phyloP scores from a whole-genome alignment of 768 basidiomycete genomes.

The Hebeloma cylindrosporum region DNA sequence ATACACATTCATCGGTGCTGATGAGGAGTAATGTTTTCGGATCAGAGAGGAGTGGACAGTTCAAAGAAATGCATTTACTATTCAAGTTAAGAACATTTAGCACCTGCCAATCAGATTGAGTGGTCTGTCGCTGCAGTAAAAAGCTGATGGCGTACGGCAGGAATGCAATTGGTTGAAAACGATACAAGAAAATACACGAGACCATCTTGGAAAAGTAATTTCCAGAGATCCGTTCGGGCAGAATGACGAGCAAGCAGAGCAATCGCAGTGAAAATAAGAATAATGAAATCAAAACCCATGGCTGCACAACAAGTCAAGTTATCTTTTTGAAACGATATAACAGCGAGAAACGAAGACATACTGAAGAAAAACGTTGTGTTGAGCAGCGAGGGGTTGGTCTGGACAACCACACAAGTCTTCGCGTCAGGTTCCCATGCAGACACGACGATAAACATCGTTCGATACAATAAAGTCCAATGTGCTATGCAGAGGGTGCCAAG shows the following conservation, averaged over 20 bases:
- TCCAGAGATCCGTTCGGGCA: constrained; percentile 60
- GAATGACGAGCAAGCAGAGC: constrained; percentile 54
- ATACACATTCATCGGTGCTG: constrained; percentile 65
- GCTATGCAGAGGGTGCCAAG: constrained; percentile 56
- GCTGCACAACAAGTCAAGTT: constrained; percentile 37
- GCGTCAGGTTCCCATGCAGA: constrained; percentile 49
- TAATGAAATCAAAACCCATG: constrained; percentile 67
- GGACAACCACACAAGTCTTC: constrained; percentile 48
- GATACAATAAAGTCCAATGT: constrained; percentile 67
- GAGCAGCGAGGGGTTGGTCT: constrained; percentile 55
- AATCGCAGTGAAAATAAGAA: constrained; percentile 54
- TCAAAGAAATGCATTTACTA: constrained; percentile 35
- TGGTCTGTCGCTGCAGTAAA: neutral
- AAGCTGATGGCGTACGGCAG: constrained; percentile 51
- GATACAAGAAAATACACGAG: constrained; percentile 68
- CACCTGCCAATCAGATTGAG: constrained; percentile 30
- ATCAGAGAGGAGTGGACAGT: constrained; percentile 3
- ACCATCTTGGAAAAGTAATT: constrained; percentile 71
- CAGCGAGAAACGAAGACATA: constrained; percentile 31
- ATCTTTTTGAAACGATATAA: neutral
- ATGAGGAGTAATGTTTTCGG: neutral
- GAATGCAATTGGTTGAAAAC: constrained; percentile 64
- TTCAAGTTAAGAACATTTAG: constrained; percentile 61
- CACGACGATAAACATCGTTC: constrained; percentile 67
- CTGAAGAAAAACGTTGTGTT: constrained; percentile 72